Conservation (phyloP, 2,329 filamentous ascomycete species). For the Ilyonectria sp. region DNA sequence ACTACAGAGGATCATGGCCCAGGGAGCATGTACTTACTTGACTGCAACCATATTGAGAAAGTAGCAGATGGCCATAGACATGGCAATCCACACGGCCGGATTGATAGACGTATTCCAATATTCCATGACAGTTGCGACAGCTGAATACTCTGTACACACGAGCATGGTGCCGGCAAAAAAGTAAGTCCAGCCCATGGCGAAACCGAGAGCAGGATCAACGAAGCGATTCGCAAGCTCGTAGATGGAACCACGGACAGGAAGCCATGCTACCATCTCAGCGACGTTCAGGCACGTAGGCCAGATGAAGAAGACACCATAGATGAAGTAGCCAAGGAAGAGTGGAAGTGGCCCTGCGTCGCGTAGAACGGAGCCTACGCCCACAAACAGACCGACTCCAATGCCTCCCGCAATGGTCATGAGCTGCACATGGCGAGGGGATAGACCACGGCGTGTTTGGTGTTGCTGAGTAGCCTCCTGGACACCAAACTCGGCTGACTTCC, state of each 20-base stretch:
- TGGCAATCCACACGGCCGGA: conserved; percentile 61
- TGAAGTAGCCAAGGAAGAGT: conserved; percentile 57
- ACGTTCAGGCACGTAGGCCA: conserved; percentile 60
- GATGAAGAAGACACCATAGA: conserved; percentile 58
- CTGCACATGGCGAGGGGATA: conserved; percentile 57
- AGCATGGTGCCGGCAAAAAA: conserved; percentile 61
- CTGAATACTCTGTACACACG: conserved; percentile 59
- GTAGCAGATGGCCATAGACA: conserved; percentile 59
- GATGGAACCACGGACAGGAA: conserved; percentile 68
- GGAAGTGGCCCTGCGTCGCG: conserved; percentile 57
- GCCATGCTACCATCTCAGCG: conserved; percentile 69
- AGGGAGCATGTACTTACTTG: conserved; percentile 34
- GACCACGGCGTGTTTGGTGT: conserved; percentile 41
- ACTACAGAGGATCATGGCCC: too few species aligned
- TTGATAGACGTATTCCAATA: conserved; percentile 59
- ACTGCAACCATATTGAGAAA: conserved; percentile 61
- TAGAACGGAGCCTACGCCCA: conserved; percentile 58
- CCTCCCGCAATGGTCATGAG: conserved; percentile 62
- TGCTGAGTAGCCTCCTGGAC: too few species aligned
- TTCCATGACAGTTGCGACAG: conserved; percentile 60
- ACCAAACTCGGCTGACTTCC: too few species aligned
- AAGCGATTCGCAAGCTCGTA: conserved; percentile 68
- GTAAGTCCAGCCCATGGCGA: conserved; percentile 67
- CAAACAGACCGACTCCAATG: conserved; percentile 59
- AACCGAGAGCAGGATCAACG: conserved; percentile 70